Percentiles rank a stretch among this genome's conserved stretches.
phyloP scores from a whole-genome alignment of 257 asterid species.

The Capsicum pubescens region DNA sequence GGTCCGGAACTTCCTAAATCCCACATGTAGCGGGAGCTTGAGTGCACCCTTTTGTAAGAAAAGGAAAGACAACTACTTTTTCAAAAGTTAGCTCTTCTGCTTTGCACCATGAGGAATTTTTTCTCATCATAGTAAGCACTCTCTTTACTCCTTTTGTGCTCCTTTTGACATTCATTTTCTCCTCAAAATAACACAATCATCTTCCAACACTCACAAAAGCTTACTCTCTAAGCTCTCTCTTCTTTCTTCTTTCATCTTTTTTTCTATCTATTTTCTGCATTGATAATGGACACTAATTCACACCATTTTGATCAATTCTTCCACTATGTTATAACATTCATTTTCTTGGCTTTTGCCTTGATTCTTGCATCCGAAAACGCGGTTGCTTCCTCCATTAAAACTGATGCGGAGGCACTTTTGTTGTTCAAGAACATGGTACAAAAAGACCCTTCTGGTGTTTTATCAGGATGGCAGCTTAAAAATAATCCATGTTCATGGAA shows the following conservation, averaged over 20 bases:
- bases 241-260: background rate
- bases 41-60: background rate
- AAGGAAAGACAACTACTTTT: conserved; percentile 49
- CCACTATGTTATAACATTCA: conserved; percentile 35
- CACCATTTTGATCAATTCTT: conserved; percentile 29
- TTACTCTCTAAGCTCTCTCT: conserved; percentile 30
- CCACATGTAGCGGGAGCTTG: too few relatives aligned
- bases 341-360: conserved; percentile 32
- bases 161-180: conserved; percentile 35
- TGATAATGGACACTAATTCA: conserved; percentile 45
- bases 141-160: conserved; percentile 34
- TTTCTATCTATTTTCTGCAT: conserved; percentile 20
- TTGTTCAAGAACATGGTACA: conserved; percentile 81
- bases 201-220: conserved; percentile 30
- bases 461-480: conserved; percentile 64
- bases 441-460: conserved; percentile 59
- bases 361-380: conserved; percentile 33
- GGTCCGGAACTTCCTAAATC: too few relatives aligned
- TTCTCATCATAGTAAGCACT: conserved; percentile 65
- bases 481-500: conserved; percentile 70
- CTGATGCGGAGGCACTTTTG: conserved; percentile 72
- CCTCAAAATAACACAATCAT: conserved; percentile 9
- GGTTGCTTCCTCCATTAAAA: conserved; percentile 42
- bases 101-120: conserved; percentile 45
- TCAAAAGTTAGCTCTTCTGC: conserved; percentile 59